A percentile compares a stretch with the other conserved stretches of the same genome.
Conservation (phyloP, 805 yeast genomes). For the Yamadazyma paraphyllophila region DNA sequence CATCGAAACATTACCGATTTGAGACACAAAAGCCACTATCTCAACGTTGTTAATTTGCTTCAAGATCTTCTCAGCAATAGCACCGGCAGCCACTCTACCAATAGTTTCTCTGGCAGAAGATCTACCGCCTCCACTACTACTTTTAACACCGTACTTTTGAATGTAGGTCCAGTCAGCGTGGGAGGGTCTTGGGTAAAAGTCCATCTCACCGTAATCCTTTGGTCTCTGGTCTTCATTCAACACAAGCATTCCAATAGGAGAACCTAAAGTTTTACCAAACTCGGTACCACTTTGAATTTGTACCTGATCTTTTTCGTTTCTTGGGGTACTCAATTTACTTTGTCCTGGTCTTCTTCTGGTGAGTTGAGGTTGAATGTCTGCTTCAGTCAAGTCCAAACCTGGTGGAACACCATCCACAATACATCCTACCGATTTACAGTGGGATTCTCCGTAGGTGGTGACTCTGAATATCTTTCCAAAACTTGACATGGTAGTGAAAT, state of each 20-base stretch:
- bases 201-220: conserved; percentile 92
- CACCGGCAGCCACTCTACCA: conserved; percentile 99
- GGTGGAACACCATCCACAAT: conserved; percentile 99
- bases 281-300: conserved; percentile 95
- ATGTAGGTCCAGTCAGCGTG: conserved; percentile 96
- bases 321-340: conserved; percentile 85
- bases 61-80: conserved; percentile 92
- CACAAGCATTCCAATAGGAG: conserved; percentile 93
- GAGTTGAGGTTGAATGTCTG: conserved; percentile 91
- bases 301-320: conserved; percentile 92
- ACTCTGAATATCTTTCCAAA: conserved; percentile 52
- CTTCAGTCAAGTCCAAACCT: conserved; percentile 79
- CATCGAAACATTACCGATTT: conserved; percentile 80
- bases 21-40: conserved; percentile 94
- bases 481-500: conserved; percentile 31
- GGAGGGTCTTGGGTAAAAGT: conserved; percentile 93
- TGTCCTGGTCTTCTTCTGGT: conserved; percentile 98
- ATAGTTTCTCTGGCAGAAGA: conserved; percentile 97
- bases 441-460: conserved; percentile 97
- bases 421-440: conserved; percentile 96
- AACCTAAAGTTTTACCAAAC: conserved; percentile 84
- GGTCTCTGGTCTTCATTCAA: conserved; percentile 96
- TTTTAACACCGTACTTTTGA: conserved; percentile 87
- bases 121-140: conserved; percentile 96
- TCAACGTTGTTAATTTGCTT: conserved; percentile 76